phyloP scores from a whole-genome alignment of 2,329 filamentous ascomycete genomes.

The Ceratocystiopsis brevicomis region DNA sequence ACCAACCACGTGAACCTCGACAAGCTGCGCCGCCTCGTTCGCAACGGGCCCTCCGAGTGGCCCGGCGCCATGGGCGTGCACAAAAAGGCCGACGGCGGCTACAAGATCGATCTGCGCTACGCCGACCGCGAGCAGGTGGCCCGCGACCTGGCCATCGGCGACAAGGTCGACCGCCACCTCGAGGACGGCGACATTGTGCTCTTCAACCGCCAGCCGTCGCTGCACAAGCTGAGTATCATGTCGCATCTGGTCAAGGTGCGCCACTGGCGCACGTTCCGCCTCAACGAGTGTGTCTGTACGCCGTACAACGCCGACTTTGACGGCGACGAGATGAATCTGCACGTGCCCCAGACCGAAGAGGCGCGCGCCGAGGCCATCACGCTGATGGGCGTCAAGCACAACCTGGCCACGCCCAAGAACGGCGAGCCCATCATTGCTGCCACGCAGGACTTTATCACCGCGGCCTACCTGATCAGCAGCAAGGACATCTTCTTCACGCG shows the following conservation, averaged over 20 bases:
- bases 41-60: constrained; percentile 59
- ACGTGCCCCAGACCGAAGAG: constrained; percentile 95
- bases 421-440: constrained; percentile 95
- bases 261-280: constrained; percentile 84
- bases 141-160: constrained; percentile 57
- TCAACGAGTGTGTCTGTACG: constrained; percentile 96
- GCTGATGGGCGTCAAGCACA: constrained; percentile 95
- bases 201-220: constrained; percentile 92
- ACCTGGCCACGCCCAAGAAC: constrained; percentile 88
- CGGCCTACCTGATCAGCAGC: constrained; percentile 73
- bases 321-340: constrained; percentile 96
- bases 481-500: constrained; percentile 90
- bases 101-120: constrained; percentile 59
- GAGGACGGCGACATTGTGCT: constrained; percentile 91
- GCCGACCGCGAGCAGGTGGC: constrained; percentile 54
- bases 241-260: constrained; percentile 85
- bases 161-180: constrained; percentile 83
- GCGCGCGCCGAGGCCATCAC: constrained; percentile 87
- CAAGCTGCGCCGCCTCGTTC: constrained; percentile 56
- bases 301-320: constrained; percentile 99
- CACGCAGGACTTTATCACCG: constrained; percentile 98
- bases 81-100: constrained; percentile 43
- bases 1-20: constrained; percentile 71
- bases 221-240: constrained; percentile 98
- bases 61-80: constrained; percentile 46